phyloP scores from a whole-genome alignment of 2,329 filamentous ascomycete species.

The Aotearoamyces nothofagi region DNA sequence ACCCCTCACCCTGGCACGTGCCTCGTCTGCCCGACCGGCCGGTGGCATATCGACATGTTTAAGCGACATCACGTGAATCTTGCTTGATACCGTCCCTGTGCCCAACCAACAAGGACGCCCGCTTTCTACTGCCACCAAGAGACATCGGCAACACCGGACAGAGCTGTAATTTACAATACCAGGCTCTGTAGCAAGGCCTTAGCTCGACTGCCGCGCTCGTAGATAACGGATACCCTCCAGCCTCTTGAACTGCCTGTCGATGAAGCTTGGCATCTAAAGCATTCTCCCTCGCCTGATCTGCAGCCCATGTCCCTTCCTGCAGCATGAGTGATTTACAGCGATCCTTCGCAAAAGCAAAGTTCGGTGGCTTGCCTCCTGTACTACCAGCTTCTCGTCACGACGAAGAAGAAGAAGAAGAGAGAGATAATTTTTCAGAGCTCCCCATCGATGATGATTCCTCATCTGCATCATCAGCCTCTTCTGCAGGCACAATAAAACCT shows the following conservation, averaged over 20 bases:
- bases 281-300: neutral
- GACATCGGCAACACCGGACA: neutral
- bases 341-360: slow-evolving; percentile 62
- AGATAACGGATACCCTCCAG: neutral
- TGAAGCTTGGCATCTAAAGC: neutral
- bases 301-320: slow-evolving; percentile 5
- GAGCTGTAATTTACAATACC: neutral
- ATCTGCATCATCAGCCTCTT: slow-evolving; percentile 61
- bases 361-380: slow-evolving; percentile 45
- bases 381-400: slow-evolving; percentile 34
- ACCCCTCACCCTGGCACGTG: neutral
- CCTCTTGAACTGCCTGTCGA: neutral
- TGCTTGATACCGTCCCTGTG: neutral
- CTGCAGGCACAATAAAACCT: slow-evolving; percentile 80
- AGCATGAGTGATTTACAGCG: slow-evolving; percentile 71
- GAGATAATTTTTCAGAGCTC: slow-evolving; percentile 21
- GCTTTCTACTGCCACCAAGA: no score
- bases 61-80: neutral
- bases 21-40: neutral
- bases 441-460: slow-evolving; percentile 52
- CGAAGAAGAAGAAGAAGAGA: slow-evolving; percentile 34
- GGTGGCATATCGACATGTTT: neutral
- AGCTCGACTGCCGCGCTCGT: no score
- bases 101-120: no score
- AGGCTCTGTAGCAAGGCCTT: neutral